Evolutionary conservation across 2,329 filamentous ascomycete genomes (phyloP), one percentile per base, ranked within the genome.

Genomic region (Cytospora piceae): DNA sequence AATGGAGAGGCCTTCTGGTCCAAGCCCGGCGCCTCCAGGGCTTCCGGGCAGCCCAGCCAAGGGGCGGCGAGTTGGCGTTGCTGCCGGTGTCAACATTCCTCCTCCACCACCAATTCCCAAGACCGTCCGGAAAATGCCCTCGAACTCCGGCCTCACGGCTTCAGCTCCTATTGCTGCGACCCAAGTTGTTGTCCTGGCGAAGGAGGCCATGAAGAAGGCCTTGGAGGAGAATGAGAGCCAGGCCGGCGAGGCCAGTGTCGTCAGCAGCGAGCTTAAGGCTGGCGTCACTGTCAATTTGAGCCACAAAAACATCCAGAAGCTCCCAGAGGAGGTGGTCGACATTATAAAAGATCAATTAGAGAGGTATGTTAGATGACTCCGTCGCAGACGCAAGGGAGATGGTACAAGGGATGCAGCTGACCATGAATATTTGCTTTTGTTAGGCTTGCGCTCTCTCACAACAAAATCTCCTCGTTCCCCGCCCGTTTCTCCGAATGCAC

Each of bases 391-490:
- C 55, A 66, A 60, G 56, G 56, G 63, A 57, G 39, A 34, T 34
- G 42, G 59, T 49, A 29, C 56, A 54, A 57, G 52, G 15, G 24
- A 31, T 49, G 56, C 34, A 59, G 65, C 71, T 75, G 58, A 73
- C 69, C 59, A 49, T 58, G 59, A n/a, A 52, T 34, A 58, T 52
- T 54, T 61, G 51, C 57, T 68, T 55, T 64, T 67, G 6, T 49
- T 73, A 93, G 91, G 71, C 85, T 94, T 61, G 91, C 91, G 58
- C 81, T 94, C 69, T 93, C 91, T n/a, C 91, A 94, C 78, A 94
- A 94, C 76, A 87, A 87, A 70, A 81, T 93, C 66, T 83, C 86
- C 37, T 82, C 85, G n/a, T 85, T 94, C 56, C 91, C 91, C 7
- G 74, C 81, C 29, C 85, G 90, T 62, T 91, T 94, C 71, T 83